Evolutionary conservation across 257 asterid genomes (phyloP).

Genomic region (Linaria vulgaris): DNA sequence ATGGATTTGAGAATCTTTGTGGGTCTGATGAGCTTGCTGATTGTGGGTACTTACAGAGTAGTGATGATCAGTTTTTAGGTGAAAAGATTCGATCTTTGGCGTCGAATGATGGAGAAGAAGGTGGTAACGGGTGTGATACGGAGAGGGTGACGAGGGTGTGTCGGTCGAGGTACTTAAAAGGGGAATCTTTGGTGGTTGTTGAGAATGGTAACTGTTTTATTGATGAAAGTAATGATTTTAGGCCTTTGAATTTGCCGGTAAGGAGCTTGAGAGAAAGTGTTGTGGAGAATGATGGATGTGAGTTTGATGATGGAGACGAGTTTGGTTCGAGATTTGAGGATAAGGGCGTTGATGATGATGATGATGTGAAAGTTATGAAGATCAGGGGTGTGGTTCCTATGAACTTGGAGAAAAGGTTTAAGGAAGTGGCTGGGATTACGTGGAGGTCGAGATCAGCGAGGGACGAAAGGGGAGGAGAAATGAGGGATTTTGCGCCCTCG

Average conservation of each 20-base stretch:
- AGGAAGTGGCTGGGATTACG: constrained; percentile 48
- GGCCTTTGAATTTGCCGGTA: constrained; percentile 74
- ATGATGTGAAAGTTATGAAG: constrained; percentile 33
- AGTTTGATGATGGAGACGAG: constrained; percentile 18
- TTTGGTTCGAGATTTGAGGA: constrained; percentile 26
- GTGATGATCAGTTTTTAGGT: constrained; percentile 21
- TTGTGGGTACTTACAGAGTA: constrained; percentile 14
- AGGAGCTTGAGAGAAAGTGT: constrained; percentile 63
- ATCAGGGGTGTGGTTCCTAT: constrained; percentile 50
- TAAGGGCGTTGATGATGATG: constrained; percentile 21
- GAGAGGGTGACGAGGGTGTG: constrained; percentile 32
- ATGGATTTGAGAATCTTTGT: constrained; percentile 47
- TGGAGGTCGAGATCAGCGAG: constrained; percentile 54
- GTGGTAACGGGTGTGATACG: constrained; percentile 23
- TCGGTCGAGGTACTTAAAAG: constrained; percentile 44
- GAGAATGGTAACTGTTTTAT: constrained; percentile 38
- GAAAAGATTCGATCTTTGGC: constrained; percentile 37
- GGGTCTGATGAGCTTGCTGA: constrained; percentile 47
- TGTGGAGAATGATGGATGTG: constrained; percentile 35
- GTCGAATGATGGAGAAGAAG: constrained; percentile 24
- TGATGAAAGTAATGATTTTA: constrained; percentile 47
- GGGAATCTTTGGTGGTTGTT: constrained; percentile 59
- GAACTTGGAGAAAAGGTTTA: constrained; percentile 63
- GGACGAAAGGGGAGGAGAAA: constrained; percentile 40
- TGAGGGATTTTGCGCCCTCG: constrained; percentile 21